Evolutionary conservation across 768 basidiomycete genomes (phyloP).

Genomic region (Boletus sp.): DNA sequence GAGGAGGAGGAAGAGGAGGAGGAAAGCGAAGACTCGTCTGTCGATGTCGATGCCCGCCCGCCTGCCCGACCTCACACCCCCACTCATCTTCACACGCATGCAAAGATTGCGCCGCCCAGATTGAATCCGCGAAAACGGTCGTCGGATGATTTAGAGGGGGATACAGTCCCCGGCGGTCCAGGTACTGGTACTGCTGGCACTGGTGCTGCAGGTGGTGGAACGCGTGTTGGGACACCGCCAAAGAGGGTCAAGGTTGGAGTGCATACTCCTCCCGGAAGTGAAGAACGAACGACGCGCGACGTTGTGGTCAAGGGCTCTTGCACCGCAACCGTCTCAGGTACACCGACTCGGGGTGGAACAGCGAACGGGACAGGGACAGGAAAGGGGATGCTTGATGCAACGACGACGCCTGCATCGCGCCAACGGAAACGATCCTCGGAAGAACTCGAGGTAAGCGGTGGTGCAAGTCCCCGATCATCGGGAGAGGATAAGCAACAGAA

Average conservation of each 20-base stretch:
- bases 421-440: conserved; percentile 51
- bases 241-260: conserved; percentile 36
- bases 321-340: background rate
- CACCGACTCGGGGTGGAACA: no score
- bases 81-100: background rate
- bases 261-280: background rate
- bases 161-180: conserved; percentile 1
- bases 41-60: conserved; percentile 4
- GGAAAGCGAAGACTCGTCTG: conserved; percentile 26
- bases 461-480: conserved; percentile 8
- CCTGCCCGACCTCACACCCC: conserved; percentile 9
- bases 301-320: background rate
- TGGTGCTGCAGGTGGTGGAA: background rate
- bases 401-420: conserved; percentile 17
- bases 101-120: conserved; percentile 13
- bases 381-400: conserved; percentile 3
- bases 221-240: conserved; percentile 37
- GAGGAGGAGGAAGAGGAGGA: conserved; percentile 37
- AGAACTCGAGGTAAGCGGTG: conserved; percentile 37
- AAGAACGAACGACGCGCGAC: conserved; percentile 5
- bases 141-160: conserved; percentile 38
- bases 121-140: conserved; percentile 35
- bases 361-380: background rate
- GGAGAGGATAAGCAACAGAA: conserved; percentile 27
- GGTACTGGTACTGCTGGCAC: background rate